Base-by-base conservation (phyloP, 1,139 yeast genomes). In the Yamadazyma conglobata region DNA sequence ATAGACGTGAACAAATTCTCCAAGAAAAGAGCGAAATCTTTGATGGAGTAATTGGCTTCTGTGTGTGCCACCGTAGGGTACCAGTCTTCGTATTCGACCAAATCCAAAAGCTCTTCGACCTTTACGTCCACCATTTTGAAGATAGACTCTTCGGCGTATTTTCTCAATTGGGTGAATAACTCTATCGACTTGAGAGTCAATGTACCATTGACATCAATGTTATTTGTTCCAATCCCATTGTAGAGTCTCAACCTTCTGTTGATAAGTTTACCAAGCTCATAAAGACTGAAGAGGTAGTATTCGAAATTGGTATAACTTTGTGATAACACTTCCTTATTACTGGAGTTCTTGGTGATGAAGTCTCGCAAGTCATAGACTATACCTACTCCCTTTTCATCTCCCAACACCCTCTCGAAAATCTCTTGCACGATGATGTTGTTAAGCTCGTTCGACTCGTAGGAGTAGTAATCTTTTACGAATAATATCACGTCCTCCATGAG, bases 241-340 rank as follows among this genome's bases (percentile, higher is more conserved):
- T 73, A 68, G 15, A 82, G 56, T 31, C 69, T 52, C 33, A 70
- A 58, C 28, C 62, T 56, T 22, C 60, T 48, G 38, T 68, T 69
- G 19, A 68, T 56, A 38, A 69, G 46, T 28, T 60, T 63, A 5
- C 79, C 79, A 33, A 79, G 61, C 49, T 78, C 81, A 39, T 70
- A 64, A 34, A 77, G 68, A 39, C 82, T 74, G 55, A 65, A 63
- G 37, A 83, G 70, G 54, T 89, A 89, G 56, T 86, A 87, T 48
- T 91, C 96, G 47, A 89, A 64, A 52, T 91, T 88, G 36, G 93
- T 81, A 43, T 85, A 69, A 44, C 87, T 86, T 58, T 91, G 97
- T 0, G 96, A 85, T 25, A 88, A 75, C 42, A 88, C 88, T 56
- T 91, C 98, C 52, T 94, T 84, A 38, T 88, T 83, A 17, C 81